Evolutionary conservation across 2,329 filamentous ascomycete genomes (phyloP), one percentile per base, ranked within the genome.

Genomic region (Didymella pinodella): DNA sequence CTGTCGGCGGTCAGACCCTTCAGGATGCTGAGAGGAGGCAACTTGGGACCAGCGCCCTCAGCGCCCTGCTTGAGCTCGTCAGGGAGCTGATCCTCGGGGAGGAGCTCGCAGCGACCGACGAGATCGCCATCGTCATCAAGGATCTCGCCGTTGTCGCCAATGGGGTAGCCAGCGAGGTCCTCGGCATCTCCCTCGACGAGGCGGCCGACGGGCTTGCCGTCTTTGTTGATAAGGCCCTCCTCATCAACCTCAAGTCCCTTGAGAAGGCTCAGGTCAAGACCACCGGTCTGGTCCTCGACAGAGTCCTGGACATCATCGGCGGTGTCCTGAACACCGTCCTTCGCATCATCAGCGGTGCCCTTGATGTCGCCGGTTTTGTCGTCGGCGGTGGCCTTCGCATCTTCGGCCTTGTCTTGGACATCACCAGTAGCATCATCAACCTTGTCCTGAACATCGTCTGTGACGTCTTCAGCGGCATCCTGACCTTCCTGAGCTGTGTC

Each of bases 41-140:
- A 69, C 57, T 79, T 77, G 36, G 65, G 65, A 0, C 68, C 73
- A 46, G 75, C 75, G 36, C 14, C 41, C 5, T 65, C 68, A 7
- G 69, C 77, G 34, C 75, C 68, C 41, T 77, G 67, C 26, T 79
- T 65, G 56, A 82, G 79, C 53, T 79, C 75, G 62, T 81, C 75
- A 47, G 75, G 74, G 26, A 60, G 47, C 38, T 60, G 57, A 43
- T 75, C 71, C 36, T 83, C 80, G 14, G 81, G 81, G 18, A 80
- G 75, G 32, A 83, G 75, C 62, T 84, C 82, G 51, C 81, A 80
- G 55, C 82, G 82, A 49, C 84, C 84, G 47, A 86, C 81, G 25
- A 85, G 79, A 62, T 84, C 80, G 25, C 83, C 84, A 60, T 84
- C 80, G 41, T 85, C 81, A 57, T 85, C 82, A 25, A 85, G 78